A percentile compares a stretch with the other conserved stretches of the same genome.
Evolutionary conservation across 306 rosid species (phyloP).

Genomic region (Senna siamea): DNA sequence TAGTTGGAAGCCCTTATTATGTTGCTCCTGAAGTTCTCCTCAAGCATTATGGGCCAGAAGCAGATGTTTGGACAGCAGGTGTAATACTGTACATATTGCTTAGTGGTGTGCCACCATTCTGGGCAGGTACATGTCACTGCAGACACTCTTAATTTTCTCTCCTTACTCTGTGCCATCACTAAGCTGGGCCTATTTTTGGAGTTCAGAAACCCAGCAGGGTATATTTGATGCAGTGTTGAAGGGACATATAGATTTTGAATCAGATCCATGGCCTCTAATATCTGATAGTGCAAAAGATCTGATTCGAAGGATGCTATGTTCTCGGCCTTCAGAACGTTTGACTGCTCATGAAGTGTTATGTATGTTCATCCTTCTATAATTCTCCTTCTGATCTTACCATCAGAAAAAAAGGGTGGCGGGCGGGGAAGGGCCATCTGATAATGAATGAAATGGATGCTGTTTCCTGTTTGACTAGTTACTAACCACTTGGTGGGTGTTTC

Average conservation of each 20-base stretch:
- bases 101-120: constrained; percentile 95
- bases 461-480: constrained; percentile 33
- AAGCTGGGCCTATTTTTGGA: constrained; percentile 45
- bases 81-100: constrained; percentile 88
- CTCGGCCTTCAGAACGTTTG: constrained; percentile 77
- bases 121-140: constrained; percentile 73
- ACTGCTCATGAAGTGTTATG: constrained; percentile 93
- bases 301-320: constrained; percentile 82
- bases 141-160: constrained; percentile 34
- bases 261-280: constrained; percentile 93
- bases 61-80: constrained; percentile 97
- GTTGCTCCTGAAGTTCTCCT: constrained; percentile 99
- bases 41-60: constrained; percentile 93
- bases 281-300: constrained; percentile 87
- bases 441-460: constrained; percentile 23
- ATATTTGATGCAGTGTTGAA: constrained; percentile 94
- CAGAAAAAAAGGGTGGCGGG: no score
- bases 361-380: constrained; percentile 54
- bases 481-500: constrained; percentile 31
- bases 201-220: constrained; percentile 94
- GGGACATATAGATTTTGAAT: constrained; percentile 91
- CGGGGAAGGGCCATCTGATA: constrained; percentile 18
- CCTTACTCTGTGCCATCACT: constrained; percentile 37
- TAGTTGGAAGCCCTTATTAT: constrained; percentile 96
- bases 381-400: constrained; percentile 26